Conservation (phyloP, 169 alveolate species). For the Plasmodium reichenowi region DNA sequence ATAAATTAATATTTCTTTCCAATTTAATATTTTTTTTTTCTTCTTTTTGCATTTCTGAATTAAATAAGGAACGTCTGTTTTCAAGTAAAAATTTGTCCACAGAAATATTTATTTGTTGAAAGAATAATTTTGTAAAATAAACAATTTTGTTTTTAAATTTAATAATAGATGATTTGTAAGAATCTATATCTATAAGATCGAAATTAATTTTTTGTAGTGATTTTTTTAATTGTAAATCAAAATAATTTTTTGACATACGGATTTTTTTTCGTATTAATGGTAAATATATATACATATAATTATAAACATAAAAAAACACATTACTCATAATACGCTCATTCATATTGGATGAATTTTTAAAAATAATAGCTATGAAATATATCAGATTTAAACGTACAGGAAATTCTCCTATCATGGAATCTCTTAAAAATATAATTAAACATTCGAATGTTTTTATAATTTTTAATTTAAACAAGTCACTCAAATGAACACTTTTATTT, state of each 20-base stretch:
- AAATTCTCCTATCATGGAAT: slow-evolving; percentile 59
- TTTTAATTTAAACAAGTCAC: slow-evolving; percentile 17
- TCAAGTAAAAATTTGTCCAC: slow-evolving; percentile 55
- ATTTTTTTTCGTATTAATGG: slow-evolving; percentile 68
- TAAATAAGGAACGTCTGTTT: slow-evolving; percentile 18
- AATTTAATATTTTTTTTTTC: neutral
- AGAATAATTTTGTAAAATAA: slow-evolving; percentile 55
- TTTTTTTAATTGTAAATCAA: slow-evolving; percentile 60
- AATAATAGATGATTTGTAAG: slow-evolving; percentile 44
- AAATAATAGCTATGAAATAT: slow-evolving; percentile 27
- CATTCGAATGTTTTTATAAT: slow-evolving; percentile 68
- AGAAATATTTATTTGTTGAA: slow-evolving; percentile 65
- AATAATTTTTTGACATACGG: slow-evolving; percentile 28
- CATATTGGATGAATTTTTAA: slow-evolving; percentile 24
- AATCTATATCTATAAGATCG: slow-evolving; percentile 54
- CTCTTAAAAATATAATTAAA: slow-evolving; percentile 53
- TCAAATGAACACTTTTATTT: neutral
- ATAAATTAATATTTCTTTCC: neutral
- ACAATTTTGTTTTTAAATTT: slow-evolving; percentile 48
- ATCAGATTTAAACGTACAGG: slow-evolving; percentile 54
- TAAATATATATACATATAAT: slow-evolving; percentile 58
- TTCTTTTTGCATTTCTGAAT: neutral
- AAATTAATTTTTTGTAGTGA: slow-evolving; percentile 51
- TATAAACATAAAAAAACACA: slow-evolving; percentile 70
- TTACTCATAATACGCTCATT: slow-evolving; percentile 66